These are phyloP conservation scores for Spencermartinsiella ligniputridi DNA, from an alignment of 1,139 yeast species.

Conservation along the genomic window DNA sequence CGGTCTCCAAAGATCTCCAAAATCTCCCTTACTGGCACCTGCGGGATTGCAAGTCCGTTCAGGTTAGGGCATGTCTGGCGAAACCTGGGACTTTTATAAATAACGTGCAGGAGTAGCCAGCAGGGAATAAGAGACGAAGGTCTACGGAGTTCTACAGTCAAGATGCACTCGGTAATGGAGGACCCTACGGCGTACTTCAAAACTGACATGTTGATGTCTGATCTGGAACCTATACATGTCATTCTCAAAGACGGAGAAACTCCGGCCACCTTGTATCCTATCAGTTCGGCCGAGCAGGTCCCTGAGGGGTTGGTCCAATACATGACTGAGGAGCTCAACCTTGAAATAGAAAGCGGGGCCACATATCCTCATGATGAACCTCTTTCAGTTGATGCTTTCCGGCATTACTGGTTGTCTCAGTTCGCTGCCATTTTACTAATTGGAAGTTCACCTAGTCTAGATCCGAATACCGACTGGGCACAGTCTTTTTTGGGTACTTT, in stretches of 20 bases:
- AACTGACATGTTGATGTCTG: conserved; percentile 34
- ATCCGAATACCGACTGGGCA: conserved; percentile 67
- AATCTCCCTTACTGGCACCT: too few relatives aligned
- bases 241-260: conserved; percentile 79
- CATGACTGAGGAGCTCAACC: conserved; percentile 84
- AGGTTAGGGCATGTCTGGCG: too few relatives aligned
- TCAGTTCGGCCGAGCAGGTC: conserved; percentile 54
- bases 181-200: conserved; percentile 36
- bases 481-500: conserved; percentile 85
- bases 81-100: too few relatives aligned
- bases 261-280: conserved; percentile 87
- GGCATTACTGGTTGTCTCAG: conserved; percentile 81
- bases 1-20: too few relatives aligned
- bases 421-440: conserved; percentile 83
- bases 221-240: conserved; percentile 19
- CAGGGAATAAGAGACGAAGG: too few relatives aligned
- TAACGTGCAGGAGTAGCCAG: too few relatives aligned
- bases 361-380: conserved; percentile 83
- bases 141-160: too few relatives aligned
- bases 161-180: background rate
- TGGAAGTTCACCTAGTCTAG: conserved; percentile 39
- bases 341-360: conserved; percentile 87
- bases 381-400: conserved; percentile 66
- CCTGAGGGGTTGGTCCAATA: conserved; percentile 78
- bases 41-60: too few relatives aligned